A percentile compares a stretch with the other conserved stretches of the same genome.
phyloP scores from a whole-genome alignment of 148 eudicot species.

The Diospyros lotus region DNA sequence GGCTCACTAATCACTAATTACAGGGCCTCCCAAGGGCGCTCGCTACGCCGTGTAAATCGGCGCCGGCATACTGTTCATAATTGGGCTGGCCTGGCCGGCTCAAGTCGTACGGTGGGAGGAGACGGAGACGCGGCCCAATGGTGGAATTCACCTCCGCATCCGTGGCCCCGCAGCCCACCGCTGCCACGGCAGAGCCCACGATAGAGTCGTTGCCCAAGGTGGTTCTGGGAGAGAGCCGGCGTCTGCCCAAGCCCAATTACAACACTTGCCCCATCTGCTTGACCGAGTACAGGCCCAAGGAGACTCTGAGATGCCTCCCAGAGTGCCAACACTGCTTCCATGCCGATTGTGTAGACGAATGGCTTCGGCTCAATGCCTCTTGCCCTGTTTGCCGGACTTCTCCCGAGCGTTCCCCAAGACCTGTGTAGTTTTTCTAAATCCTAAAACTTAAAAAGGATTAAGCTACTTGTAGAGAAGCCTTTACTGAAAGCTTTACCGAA shows the following conservation, averaged over 20 bases:
- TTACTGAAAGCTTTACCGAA: too few relatives aligned
- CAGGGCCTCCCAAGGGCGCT: slow-evolving; percentile 27
- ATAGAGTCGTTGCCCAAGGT: slow-evolving; percentile 57
- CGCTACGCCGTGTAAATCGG: slow-evolving; percentile 29
- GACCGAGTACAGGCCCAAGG: slow-evolving; percentile 47
- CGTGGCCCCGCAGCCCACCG: slow-evolving; percentile 15
- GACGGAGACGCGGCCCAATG: not conserved
- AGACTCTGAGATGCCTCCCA: slow-evolving; percentile 44
- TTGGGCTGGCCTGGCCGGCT: slow-evolving; percentile 20
- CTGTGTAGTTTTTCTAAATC: too few relatives aligned
- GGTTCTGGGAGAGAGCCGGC: slow-evolving; percentile 49
- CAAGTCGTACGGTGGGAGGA: not conserved
- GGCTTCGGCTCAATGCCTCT: slow-evolving; percentile 48
- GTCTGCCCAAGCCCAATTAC: slow-evolving; percentile 45
- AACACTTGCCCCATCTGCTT: slow-evolving; percentile 53
- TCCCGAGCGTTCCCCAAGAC: slow-evolving; percentile 7
- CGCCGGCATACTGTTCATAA: slow-evolving; percentile 21
- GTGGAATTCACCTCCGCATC: not conserved
- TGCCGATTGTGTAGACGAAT: slow-evolving; percentile 59
- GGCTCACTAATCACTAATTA: not conserved
- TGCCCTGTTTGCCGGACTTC: slow-evolving; percentile 61
- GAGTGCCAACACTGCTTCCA: slow-evolving; percentile 60
- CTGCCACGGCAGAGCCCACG: slow-evolving; percentile 1
- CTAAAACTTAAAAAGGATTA: too few relatives aligned
- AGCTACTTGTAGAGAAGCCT: too few relatives aligned